phyloP scores from a whole-genome alignment of 306 rosid species.

The Cucumis hystrix region DNA sequence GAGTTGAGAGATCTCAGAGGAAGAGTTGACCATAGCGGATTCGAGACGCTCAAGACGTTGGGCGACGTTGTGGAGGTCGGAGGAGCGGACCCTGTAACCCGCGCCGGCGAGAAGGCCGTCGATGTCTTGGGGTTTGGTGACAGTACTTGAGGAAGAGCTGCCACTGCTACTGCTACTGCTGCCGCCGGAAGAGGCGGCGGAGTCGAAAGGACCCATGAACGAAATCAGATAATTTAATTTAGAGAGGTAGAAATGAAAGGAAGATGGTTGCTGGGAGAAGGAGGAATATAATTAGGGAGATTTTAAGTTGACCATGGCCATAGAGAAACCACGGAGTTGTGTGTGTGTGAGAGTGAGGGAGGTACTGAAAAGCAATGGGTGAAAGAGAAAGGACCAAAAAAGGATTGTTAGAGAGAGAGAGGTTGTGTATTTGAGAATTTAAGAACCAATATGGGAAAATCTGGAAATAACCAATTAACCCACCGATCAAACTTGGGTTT shows the following conservation, averaged over 20 bases:
- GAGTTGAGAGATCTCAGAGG: slow-evolving; percentile 40
- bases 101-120: slow-evolving; percentile 58
- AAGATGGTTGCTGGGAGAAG: neutral
- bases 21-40: slow-evolving; percentile 44
- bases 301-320: neutral
- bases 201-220: slow-evolving; percentile 34
- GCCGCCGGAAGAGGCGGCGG: slow-evolving; percentile 10
- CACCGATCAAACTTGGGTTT: neutral
- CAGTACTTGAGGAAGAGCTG: slow-evolving; percentile 22
- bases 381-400: neutral
- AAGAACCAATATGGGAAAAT: neutral
- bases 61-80: slow-evolving; percentile 63
- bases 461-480: neutral
- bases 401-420: neutral
- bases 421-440: neutral
- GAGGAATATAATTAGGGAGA: neutral
- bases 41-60: slow-evolving; percentile 55
- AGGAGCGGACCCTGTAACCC: slow-evolving; percentile 59
- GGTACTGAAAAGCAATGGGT: neutral
- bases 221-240: neutral
- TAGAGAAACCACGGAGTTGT: neutral
- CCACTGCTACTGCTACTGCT: slow-evolving; percentile 21
- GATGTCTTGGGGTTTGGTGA: slow-evolving; percentile 32
- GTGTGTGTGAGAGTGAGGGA: slow-evolving; percentile 2
- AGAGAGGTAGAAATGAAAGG: neutral